A percentile compares a stretch with the other conserved stretches of the same genome.
Evolutionary conservation across 2,329 filamentous ascomycete genomes (phyloP).

Genomic region (Alternaria triticina): DNA sequence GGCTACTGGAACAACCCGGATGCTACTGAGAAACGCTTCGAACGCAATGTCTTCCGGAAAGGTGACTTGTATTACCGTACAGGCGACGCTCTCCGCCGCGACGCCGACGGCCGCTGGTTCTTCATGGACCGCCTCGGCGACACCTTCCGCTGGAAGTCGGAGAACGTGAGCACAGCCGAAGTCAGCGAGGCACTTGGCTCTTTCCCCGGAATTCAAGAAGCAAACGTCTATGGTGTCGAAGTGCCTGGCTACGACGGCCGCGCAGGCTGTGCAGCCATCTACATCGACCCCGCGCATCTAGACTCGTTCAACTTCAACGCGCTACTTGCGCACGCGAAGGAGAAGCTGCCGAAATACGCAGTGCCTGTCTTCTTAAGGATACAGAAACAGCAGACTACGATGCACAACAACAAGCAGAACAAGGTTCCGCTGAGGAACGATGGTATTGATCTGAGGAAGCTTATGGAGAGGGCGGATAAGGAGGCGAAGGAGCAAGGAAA

Average conservation of each 20-base stretch:
- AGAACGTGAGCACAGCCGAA: conserved; percentile 58
- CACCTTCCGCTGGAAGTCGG: conserved; percentile 58
- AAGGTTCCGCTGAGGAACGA: conserved; percentile 73
- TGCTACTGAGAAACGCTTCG: conserved; percentile 66
- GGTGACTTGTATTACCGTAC: conserved; percentile 59
- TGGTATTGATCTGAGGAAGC: conserved; percentile 65
- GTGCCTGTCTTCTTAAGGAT: conserved; percentile 76
- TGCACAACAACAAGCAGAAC: conserved; percentile 82
- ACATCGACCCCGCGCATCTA: conserved; percentile 59
- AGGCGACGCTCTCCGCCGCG: conserved; percentile 55
- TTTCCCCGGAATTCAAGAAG: conserved; percentile 53
- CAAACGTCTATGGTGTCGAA: conserved; percentile 58
- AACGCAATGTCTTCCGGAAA: conserved; percentile 54
- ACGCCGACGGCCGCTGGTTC: conserved; percentile 55
- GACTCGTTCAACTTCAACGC: conserved; percentile 59
- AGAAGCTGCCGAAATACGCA: conserved; percentile 72
- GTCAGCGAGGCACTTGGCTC: conserved; percentile 55
- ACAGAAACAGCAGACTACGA: conserved; percentile 64
- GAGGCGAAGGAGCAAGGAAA: conserved; percentile 47
- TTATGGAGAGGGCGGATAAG: conserved; percentile 48
- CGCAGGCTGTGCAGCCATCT: conserved; percentile 62
- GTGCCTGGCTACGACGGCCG: conserved; percentile 59
- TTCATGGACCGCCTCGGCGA: conserved; percentile 58
- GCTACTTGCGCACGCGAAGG: conserved; percentile 64
- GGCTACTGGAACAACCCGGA: conserved; percentile 74